A percentile compares a stretch with the other conserved stretches of the same genome.
Evolutionary conservation across 208 protist genomes (phyloP).

Genomic region (Phytomonas francai): DNA sequence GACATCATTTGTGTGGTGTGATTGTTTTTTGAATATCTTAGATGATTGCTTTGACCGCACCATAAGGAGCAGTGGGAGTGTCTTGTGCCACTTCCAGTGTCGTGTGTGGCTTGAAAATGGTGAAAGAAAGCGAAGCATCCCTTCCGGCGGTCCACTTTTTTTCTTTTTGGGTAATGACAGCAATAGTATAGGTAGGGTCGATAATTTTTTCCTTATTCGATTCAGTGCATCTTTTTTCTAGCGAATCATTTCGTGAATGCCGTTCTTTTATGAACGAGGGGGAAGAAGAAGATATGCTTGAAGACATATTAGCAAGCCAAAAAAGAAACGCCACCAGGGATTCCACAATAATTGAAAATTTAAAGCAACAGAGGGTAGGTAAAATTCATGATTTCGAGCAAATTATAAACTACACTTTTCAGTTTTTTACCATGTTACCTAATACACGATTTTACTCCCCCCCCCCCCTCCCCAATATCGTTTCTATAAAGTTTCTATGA

Average conservation of each 20-base stretch:
- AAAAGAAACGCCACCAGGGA: neutral
- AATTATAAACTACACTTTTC: neutral
- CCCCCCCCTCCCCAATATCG: too few species aligned
- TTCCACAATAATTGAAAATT: neutral
- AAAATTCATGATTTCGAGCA: neutral
- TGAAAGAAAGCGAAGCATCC: neutral
- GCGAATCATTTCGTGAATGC: neutral
- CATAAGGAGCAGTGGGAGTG: neutral
- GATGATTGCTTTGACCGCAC: neutral
- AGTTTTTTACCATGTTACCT: neutral
- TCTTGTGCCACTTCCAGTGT: neutral
- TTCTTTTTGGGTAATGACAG: neutral
- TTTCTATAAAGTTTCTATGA: neutral
- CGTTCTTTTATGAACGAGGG: neutral
- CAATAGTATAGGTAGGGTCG: neutral
- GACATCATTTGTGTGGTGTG: neutral
- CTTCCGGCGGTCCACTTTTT: neutral
- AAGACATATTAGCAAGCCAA: neutral
- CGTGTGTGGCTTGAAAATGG: neutral
- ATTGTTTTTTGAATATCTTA: neutral
- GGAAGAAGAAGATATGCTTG: neutral
- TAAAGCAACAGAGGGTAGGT: neutral
- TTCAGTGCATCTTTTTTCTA: constrained; percentile 1
- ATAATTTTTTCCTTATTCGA: neutral
- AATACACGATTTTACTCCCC: neutral